Evolutionary conservation across 768 basidiomycete species (phyloP), one percentile per base, ranked within the genome.

Genomic region (Rhizopogon vesiculosus): DNA sequence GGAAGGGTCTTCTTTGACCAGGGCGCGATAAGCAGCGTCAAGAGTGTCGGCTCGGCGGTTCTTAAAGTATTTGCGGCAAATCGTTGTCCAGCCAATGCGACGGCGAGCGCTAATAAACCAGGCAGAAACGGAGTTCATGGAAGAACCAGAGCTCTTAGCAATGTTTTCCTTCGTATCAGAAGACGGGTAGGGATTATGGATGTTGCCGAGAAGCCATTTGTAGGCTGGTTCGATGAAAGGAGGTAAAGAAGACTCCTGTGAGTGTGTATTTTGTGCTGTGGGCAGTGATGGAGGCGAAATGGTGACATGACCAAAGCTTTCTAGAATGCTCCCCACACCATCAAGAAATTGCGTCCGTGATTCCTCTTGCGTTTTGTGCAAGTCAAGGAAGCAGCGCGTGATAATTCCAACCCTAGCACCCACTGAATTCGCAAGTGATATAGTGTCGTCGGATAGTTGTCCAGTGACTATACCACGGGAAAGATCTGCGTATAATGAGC

Each of bases 131-230:
- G 72, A 70, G 42, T 61, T 70, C 2, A 66, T 1, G 0, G 59
- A 57, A 25, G 35, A 68, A 0, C 64, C 59, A 0, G 74, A 63
- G 4, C 62, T 48, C 0, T 12, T 53, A 2, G 74, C 58, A 42
- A 83, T 63, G 0, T 46, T 19, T 1, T 50, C 42, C 22, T 74
- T 74, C 18, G 66, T 53, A 13, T 66, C 63, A 16, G 4, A 56
- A 0, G 72, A 59, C 0, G 83, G 83, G 54, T 84, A 84, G 0
- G 83, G 83, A 56, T 82, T 74, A 44, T 80, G 75, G 0, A 84
- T 50, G 44, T 84, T 76, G 0, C 62, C 43, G 1, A 79, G 19
- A 1, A 83, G 59, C 81, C 81, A 84, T 3, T 48, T 55, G 54
- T 75, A 71, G 0, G 73, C 67, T 1, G 68, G 0, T 4, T n/a